Conservation (phyloP, 108 stramenopile species). For the Asterionellopsis glacialis region DNA sequence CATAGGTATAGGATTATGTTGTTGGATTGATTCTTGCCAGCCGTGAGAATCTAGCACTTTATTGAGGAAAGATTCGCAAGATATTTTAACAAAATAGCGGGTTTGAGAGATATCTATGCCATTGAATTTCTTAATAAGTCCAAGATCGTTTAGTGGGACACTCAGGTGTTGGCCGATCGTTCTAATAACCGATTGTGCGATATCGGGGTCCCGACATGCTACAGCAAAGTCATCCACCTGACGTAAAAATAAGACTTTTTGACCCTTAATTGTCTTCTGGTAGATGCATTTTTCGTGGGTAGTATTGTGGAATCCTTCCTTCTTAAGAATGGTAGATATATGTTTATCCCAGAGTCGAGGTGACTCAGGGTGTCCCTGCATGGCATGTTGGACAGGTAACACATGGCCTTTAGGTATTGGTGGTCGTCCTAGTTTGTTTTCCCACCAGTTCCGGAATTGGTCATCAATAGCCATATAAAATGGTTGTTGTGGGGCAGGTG, state of each 20-base stretch:
- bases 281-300: too few relatives aligned
- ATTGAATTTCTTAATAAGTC: conserved; percentile 17
- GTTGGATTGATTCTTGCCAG: conserved; percentile 21
- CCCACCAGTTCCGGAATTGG: conserved; percentile 27
- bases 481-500: too few relatives aligned
- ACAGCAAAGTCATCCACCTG: conserved; percentile 47
- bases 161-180: too few relatives aligned
- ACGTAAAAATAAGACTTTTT: conserved; percentile 20
- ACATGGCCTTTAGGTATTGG: conserved; percentile 16
- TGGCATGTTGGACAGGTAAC: conserved; percentile 17
- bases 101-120: too few relatives aligned
- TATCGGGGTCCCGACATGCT: conserved; percentile 1
- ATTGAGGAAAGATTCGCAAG: conserved; percentile 24
- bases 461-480: conserved; percentile 29
- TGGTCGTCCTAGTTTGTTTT: neutral
- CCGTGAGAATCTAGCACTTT: conserved; percentile 21
- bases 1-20: too few relatives aligned
- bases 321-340: conserved; percentile 20
- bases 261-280: conserved; percentile 9
- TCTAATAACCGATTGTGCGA: neutral
- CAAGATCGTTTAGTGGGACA: conserved; percentile 18
- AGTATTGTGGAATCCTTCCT: conserved; percentile 16
- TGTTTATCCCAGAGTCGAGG: conserved; percentile 19
- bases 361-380: too few relatives aligned
- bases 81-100: too few relatives aligned